phyloP scores from a whole-genome alignment of 805 yeast genomes.

The Monosporozyma unispora region DNA sequence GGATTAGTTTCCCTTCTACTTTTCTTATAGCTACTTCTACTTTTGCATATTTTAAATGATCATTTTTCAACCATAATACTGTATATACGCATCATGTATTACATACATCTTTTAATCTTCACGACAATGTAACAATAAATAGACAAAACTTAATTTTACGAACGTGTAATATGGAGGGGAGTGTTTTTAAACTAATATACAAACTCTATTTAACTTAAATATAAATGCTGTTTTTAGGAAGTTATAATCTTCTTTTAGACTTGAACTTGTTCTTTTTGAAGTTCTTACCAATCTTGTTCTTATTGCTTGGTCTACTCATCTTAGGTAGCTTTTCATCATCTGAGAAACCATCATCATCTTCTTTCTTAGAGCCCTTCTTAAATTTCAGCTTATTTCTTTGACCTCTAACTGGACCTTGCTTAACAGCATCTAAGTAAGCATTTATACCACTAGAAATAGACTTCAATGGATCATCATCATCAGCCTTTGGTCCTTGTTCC shows the following conservation, averaged over 20 bases:
- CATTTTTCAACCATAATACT: background rate
- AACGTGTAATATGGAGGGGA: background rate
- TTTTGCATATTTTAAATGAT: background rate
- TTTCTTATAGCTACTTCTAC: background rate
- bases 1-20: background rate
- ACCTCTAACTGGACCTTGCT: conserved; percentile 88
- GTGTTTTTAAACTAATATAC: background rate
- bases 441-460: conserved; percentile 56
- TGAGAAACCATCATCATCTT: conserved; percentile 45
- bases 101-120: background rate
- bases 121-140: background rate
- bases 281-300: conserved; percentile 22
- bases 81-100: background rate
- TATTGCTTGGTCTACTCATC: conserved; percentile 5
- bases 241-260: conserved; percentile 21
- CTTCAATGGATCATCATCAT: conserved; percentile 41
- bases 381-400: conserved; percentile 86
- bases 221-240: background rate
- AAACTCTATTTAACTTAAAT: background rate
- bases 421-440: conserved; percentile 91
- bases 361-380: conserved; percentile 52
- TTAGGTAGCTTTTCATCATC: conserved; percentile 36
- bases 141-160: background rate
- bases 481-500: conserved; percentile 12
- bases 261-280: conserved; percentile 24